Evolutionary conservation across 768 basidiomycete species (phyloP).

Genomic region (Psilocybe cubensis): DNA sequence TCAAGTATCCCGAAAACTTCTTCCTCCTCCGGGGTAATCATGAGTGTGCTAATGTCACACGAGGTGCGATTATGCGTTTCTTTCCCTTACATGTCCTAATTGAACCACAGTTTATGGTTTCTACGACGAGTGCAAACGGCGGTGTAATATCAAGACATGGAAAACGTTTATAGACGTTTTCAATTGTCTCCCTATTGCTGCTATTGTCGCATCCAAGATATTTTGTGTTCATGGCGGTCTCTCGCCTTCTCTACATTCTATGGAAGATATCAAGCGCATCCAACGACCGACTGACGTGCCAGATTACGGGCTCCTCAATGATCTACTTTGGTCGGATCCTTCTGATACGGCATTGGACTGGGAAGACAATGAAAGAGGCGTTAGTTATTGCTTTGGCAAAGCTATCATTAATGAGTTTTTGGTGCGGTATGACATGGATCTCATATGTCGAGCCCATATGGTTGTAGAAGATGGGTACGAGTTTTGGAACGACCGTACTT

Average conservation of each 20-base stretch:
- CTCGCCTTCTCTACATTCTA: slow-evolving; percentile 88
- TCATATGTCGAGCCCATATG: slow-evolving; percentile 99
- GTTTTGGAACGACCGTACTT: slow-evolving; percentile 98
- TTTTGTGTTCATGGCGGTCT: slow-evolving; percentile 99
- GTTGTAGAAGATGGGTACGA: slow-evolving; percentile 99
- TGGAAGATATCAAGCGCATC: slow-evolving; percentile 99
- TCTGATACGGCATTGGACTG: slow-evolving; percentile 97
- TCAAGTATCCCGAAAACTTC: slow-evolving; percentile 99
- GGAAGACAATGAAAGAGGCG: slow-evolving; percentile 99
- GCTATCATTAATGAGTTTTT: slow-evolving; percentile 96
- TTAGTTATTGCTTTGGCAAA: slow-evolving; percentile 99
- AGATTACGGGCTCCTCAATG: slow-evolving; percentile 96
- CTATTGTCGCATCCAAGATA: slow-evolving; percentile 98
- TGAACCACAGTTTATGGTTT: slow-evolving; percentile 87
- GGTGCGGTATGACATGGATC: slow-evolving; percentile 95
- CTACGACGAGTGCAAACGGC: slow-evolving; percentile 99
- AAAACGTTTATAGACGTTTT: slow-evolving; percentile 99
- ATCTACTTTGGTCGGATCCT: slow-evolving; percentile 97
- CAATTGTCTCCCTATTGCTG: slow-evolving; percentile 98
- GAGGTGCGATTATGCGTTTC: slow-evolving; percentile 63
- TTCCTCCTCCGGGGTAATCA: slow-evolving; percentile 98
- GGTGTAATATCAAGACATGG: slow-evolving; percentile 99
- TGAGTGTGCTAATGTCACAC: slow-evolving; percentile 98
- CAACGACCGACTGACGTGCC: slow-evolving; percentile 98
- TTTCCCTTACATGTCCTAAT: slow-evolving; percentile 17